phyloP scores from a whole-genome alignment of 1,139 yeast species.

The Schizosaccharomyces versatilis region DNA sequence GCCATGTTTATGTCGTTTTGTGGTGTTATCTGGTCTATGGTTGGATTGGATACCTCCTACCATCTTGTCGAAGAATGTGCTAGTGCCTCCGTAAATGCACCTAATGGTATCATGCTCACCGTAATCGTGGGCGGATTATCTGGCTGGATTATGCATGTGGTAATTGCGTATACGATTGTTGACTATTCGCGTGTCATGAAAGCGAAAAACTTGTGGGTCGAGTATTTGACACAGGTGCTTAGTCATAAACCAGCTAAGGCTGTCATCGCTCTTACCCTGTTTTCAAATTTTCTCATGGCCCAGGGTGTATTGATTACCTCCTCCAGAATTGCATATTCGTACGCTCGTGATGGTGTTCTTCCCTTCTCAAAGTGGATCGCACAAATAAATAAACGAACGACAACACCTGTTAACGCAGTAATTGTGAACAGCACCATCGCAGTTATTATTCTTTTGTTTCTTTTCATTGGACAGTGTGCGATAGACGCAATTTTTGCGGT shows the following conservation, averaged over 20 bases:
- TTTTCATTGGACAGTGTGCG: slow-evolving; percentile 48
- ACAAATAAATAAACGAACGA: slow-evolving; percentile 30
- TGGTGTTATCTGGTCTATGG: slow-evolving; percentile 49
- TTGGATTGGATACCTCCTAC: slow-evolving; percentile 52
- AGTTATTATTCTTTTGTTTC: slow-evolving; percentile 31
- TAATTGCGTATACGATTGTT: slow-evolving; percentile 42
- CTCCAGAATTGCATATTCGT: slow-evolving; percentile 46
- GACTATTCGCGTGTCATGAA: slow-evolving; percentile 25
- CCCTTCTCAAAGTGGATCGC: slow-evolving; percentile 37
- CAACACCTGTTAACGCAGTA: slow-evolving; percentile 51
- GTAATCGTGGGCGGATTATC: slow-evolving; percentile 36
- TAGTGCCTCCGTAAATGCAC: slow-evolving; percentile 42
- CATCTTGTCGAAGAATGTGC: slow-evolving; percentile 52
- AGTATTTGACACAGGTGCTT: slow-evolving; percentile 35
- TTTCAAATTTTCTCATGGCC: slow-evolving; percentile 46
- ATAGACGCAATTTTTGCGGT: slow-evolving; percentile 58
- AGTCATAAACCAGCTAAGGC: slow-evolving; percentile 5
- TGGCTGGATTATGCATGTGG: slow-evolving; percentile 42
- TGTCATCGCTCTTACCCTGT: slow-evolving; percentile 27
- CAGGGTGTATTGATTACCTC: slow-evolving; percentile 51
- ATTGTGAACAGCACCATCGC: slow-evolving; percentile 41
- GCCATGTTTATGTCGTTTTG: slow-evolving; percentile 24
- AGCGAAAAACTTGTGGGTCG: slow-evolving; percentile 36
- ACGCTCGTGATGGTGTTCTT: slow-evolving; percentile 46
- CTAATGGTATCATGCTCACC: slow-evolving; percentile 46